Evolutionary conservation across 2,329 filamentous ascomycete species (phyloP), one percentile per base, ranked within the genome.

Genomic region (Pseudocercospora crystallina): DNA sequence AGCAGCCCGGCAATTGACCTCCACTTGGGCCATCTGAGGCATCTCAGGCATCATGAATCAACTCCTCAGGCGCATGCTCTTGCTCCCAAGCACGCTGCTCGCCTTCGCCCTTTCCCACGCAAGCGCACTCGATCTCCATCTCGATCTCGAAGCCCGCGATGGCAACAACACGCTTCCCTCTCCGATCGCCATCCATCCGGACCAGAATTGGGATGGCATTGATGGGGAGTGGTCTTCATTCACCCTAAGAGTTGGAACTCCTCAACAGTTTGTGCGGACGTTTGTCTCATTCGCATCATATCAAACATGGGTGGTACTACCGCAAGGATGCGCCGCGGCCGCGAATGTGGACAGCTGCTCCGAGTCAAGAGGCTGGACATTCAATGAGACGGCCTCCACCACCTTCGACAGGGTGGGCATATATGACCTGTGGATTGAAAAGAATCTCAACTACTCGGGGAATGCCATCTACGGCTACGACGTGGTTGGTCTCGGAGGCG

Each of bases 161-260:
- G 51, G 41, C 31, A 49, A 54, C 32, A 47, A 17, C 17, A 47
- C 47, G 8, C 43, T 57, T n/a, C 51, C 58, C 13, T 58, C 61
- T 4, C 62, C 68, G 3, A 56, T 69, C 12, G 56, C 56, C 14
- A 53, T 68, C 39, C 47, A 51, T 12, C 64, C 68, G 2, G 61
- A 63, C 42, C 54, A 65, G 53, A 61, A 63, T 40, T 69, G 62
- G 81, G 77, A 80, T 54, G 83, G 83, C 41, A 76, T 80, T 57
- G 85, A 89, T 65, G 86, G 86, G 8, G 78, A 78, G 56, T 91
- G 87, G 87, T 89, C 86, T 12, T 81, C 85, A 5, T 82, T 89
- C 57, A 76, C 74, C 10, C 74, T 90, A 53, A 79, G 73, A 60
- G 75, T 80, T 14, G 83, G 83, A 43, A 73, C 70, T 7, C 79